Evolutionary conservation across 305 asterid genomes (phyloP), one percentile per base, ranked within the genome.

Genomic region (Fraxinus nigra): DNA sequence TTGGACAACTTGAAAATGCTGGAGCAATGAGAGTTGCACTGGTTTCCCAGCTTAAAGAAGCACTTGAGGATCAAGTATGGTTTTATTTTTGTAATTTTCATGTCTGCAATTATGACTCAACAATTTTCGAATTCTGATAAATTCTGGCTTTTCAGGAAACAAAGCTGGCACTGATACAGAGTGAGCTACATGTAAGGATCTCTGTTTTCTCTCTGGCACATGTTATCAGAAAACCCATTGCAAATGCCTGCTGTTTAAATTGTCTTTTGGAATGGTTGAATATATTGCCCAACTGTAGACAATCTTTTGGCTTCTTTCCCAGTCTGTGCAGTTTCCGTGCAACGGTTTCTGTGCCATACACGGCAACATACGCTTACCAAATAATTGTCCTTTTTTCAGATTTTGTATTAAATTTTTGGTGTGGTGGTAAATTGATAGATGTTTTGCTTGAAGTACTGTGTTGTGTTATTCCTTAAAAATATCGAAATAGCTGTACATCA

Each of bases 1-100:
- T 93, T 79, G 80, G 76, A 78, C 89, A 94, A 84, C 94, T 96
- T 81, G 95, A 91, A 88, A 93, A 91, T 84, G 89, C 90, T 87
- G 98, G 91, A 90, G 89, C 91, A 80, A 85, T 85, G 69, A 90
- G 98, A 87, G 87, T 75, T 86, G 87, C 92, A 70, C 87, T 96
- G 86, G 85, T 91, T 80, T 92, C 94, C 81, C 94, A 85, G 84
- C 99, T 96, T 82, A 90, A 85, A 78, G 98, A 91, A 82, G 99
- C 99, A 59, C 93, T 92, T 85, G 92, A 85, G 83, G 97, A 92
- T 85, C 98, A 96, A 86, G 99, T 96, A 92, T 46, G 87, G 74
- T 82, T 79, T 59, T 32, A 7, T 28, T 76, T 75, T 83, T 80
- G 78, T 75, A 34, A 51, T 43, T 78, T 35, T 75, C 30, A 22